phyloP scores from a whole-genome alignment of 352 stramenopile species.

The Phytophthora vignae region DNA sequence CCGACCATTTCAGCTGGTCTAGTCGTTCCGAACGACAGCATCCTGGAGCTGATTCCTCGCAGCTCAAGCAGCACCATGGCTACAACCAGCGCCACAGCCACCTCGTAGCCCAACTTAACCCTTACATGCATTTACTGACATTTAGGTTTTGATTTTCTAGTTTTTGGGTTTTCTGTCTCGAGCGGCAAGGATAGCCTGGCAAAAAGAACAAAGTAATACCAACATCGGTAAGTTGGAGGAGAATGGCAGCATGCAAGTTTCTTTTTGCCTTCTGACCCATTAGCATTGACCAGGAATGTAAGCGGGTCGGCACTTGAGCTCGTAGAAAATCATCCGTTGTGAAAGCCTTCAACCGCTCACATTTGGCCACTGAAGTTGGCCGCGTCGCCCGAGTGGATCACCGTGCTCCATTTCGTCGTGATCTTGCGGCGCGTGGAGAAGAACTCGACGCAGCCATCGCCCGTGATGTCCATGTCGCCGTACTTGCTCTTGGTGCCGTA shows the following conservation, averaged over 20 bases:
- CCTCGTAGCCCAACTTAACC: constrained; percentile 2
- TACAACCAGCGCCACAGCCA: constrained; percentile 10
- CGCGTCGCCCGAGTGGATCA: constrained; percentile 54
- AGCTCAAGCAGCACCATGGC: constrained; percentile 2
- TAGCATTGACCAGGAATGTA: no score
- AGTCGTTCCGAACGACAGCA: constrained; percentile 25
- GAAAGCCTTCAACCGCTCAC: constrained; percentile 21
- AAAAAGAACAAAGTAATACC: no score
- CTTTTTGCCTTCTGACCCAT: no score
- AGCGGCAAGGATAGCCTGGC: no score
- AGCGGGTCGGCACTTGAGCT: no score
- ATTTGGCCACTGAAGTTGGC: constrained; percentile 82
- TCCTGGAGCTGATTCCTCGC: constrained; percentile 27
- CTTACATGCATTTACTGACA: background rate
- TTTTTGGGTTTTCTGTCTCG: no score
- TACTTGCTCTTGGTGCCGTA: constrained; percentile 98
- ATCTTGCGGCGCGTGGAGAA: constrained; percentile 98
- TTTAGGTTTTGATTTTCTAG: no score
- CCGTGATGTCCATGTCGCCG: constrained; percentile 98
- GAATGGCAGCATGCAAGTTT: no score
- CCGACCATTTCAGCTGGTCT: constrained; percentile 21
- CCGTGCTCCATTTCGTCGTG: constrained; percentile 93
- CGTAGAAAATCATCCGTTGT: no score
- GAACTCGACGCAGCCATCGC: constrained; percentile 97
- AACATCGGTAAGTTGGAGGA: no score